phyloP scores from a whole-genome alignment of 441 rosid species.

The Iberis amara region DNA sequence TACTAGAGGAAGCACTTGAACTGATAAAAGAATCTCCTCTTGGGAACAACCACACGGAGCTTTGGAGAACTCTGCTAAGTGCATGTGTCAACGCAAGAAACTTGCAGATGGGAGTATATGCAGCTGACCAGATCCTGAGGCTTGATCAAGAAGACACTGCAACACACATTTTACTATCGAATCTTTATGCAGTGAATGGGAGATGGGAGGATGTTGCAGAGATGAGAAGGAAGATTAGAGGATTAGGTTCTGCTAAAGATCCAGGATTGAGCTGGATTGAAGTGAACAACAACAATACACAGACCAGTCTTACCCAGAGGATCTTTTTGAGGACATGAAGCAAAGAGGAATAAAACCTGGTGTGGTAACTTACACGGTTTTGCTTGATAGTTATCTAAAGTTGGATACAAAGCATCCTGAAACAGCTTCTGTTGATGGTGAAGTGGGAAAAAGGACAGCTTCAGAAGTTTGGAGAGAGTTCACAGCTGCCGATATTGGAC shows the following conservation, averaged over 20 bases:
- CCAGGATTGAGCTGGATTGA: slow-evolving; percentile 92
- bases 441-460: slow-evolving; percentile 19
- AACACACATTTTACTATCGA: slow-evolving; percentile 58
- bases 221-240: slow-evolving; percentile 60
- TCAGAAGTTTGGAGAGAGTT: slow-evolving; percentile 39
- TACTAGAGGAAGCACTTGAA: slow-evolving; percentile 52
- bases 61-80: slow-evolving; percentile 83
- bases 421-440: slow-evolving; percentile 20
- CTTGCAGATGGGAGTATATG: slow-evolving; percentile 48
- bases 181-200: slow-evolving; percentile 60
- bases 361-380: slow-evolving; percentile 49
- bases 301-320: slow-evolving; percentile 50
- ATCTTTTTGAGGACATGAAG: slow-evolving; percentile 52
- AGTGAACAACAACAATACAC: slow-evolving; percentile 38
- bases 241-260: slow-evolving; percentile 48
- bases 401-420: slow-evolving; percentile 11
- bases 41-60: slow-evolving; percentile 38
- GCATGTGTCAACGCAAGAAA: slow-evolving; percentile 51
- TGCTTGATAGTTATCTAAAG: slow-evolving; percentile 44
- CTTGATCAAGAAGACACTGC: slow-evolving; percentile 57
- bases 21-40: slow-evolving; percentile 43
- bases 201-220: slow-evolving; percentile 66
- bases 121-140: slow-evolving; percentile 56
- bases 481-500: slow-evolving; percentile 31
- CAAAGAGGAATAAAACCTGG: slow-evolving; percentile 52